phyloP scores from a whole-genome alignment of 2,329 filamentous ascomycete species.

The Ophiostoma angusticollis region DNA sequence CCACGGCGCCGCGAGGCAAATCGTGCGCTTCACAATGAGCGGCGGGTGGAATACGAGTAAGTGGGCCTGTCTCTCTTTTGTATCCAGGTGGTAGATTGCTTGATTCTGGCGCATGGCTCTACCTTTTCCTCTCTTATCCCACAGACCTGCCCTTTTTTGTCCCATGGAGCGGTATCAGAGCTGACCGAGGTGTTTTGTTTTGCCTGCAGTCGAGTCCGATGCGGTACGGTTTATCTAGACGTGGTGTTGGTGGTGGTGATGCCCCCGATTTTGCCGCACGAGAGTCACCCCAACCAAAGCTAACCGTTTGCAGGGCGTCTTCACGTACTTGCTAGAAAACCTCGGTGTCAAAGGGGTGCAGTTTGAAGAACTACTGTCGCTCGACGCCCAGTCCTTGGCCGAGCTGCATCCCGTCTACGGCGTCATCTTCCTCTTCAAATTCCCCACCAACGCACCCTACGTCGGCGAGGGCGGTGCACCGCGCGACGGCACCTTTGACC shows the following conservation, averaged over 20 bases:
- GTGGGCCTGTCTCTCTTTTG: no score
- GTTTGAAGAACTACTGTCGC: conserved; percentile 87
- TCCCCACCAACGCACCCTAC: conserved; percentile 57
- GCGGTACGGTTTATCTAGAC: conserved; percentile 53
- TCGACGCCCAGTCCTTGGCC: conserved; percentile 64
- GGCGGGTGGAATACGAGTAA: conserved; percentile 81
- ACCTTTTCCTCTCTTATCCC: no score
- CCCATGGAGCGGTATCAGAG: no score
- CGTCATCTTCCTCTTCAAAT: conserved; percentile 99
- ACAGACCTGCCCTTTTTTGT: no score
- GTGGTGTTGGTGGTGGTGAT: no score
- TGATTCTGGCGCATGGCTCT: background rate
- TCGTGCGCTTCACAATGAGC: conserved; percentile 18
- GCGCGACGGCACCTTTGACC: conserved; percentile 71
- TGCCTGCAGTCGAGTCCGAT: conserved; percentile 67
- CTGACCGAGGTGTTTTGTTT: background rate
- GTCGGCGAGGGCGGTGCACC: conserved; percentile 49
- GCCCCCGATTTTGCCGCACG: no score
- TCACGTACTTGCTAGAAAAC: conserved; percentile 85
- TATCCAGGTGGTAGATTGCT: no score
- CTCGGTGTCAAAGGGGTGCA: conserved; percentile 89
- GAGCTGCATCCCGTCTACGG: conserved; percentile 73
- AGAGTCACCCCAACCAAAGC: no score
- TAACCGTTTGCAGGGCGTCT: conserved; percentile 74
- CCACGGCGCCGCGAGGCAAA: background rate